Evolutionary conservation across 179 eudicot species (phyloP).

Genomic region (Sideroxylon spinosum): DNA sequence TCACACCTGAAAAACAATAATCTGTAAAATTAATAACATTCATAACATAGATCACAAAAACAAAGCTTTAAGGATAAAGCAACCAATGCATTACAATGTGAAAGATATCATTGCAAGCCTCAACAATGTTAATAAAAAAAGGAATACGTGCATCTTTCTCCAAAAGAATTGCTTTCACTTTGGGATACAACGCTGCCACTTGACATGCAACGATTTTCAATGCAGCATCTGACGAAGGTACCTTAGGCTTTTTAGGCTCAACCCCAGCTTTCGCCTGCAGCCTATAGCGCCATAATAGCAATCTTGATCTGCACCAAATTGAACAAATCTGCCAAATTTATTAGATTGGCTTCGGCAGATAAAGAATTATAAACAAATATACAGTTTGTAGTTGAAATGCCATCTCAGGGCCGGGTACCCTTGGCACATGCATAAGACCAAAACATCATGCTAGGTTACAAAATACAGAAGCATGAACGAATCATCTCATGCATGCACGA

Average conservation of each 20-base stretch:
- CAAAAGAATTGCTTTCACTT: slow-evolving; percentile 39
- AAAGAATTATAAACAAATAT: not conserved
- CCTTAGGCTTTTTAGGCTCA: slow-evolving; percentile 69
- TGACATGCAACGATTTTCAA: slow-evolving; percentile 71
- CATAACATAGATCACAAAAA: not conserved
- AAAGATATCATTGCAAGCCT: not conserved
- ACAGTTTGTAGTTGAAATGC: not conserved
- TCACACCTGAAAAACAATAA: not conserved
- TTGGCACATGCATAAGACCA: not conserved
- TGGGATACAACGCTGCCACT: slow-evolving; percentile 56
- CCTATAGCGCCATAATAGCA: slow-evolving; percentile 88
- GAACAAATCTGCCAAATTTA: slow-evolving; percentile 90
- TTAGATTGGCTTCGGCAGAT: slow-evolving; percentile 30
- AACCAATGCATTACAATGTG: not conserved
- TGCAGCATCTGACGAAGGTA: slow-evolving; percentile 76
- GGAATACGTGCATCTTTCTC: slow-evolving; percentile 40
- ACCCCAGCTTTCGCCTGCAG: slow-evolving; percentile 90
- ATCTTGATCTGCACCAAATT: slow-evolving; percentile 98
- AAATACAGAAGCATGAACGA: not conserved
- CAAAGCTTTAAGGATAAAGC: not conserved
- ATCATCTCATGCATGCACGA: not conserved
- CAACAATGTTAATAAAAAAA: slow-evolving; percentile 7
- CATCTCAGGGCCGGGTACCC: not conserved
- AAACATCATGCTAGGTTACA: not conserved
- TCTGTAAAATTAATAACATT: not conserved